These are phyloP conservation scores for Elsinoe ampelina DNA, from an alignment of 2,329 filamentous ascomycete genomes.

Conservation along the genomic window DNA sequence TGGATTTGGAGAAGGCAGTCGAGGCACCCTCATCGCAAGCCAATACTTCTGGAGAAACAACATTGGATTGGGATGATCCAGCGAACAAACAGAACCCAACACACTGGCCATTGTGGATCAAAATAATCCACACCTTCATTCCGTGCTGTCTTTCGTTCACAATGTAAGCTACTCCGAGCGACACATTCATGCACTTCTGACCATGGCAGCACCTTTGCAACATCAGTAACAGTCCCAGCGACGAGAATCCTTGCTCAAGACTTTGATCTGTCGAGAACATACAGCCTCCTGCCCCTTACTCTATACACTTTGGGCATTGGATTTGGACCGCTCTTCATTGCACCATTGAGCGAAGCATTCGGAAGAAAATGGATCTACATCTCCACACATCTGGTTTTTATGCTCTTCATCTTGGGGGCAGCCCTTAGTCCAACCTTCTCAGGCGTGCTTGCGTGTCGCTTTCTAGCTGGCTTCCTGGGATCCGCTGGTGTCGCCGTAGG, in stretches of 20 bases:
- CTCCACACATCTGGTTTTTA: constrained; percentile 15
- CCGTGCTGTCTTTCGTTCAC: constrained; percentile 10
- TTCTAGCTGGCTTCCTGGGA: constrained; percentile 18
- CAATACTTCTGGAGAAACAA: not conserved
- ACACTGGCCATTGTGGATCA: not conserved
- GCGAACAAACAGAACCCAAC: constrained; percentile 1
- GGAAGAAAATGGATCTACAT: constrained; percentile 16
- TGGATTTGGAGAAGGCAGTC: not conserved
- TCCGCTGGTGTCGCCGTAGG: constrained; percentile 28
- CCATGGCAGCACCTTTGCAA: not conserved
- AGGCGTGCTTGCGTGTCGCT: constrained; percentile 17
- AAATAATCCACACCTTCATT: constrained; percentile 3
- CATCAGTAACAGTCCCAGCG: constrained; percentile 6
- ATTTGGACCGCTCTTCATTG: constrained; percentile 22
- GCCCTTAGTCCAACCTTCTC: constrained; percentile 15
- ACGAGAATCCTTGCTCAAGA: not conserved
- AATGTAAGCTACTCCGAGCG: not conserved
- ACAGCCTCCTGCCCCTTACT: constrained; percentile 10
- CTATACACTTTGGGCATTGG: constrained; percentile 16
- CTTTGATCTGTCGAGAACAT: not conserved
- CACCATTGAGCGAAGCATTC: constrained; percentile 25
- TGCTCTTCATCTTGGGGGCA: constrained; percentile 17
- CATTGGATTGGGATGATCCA: not conserved
- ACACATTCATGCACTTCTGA: not conserved
- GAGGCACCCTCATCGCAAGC: not conserved